Conservation (phyloP, 129 eudicot genomes). For the Lactuca sativa region DNA sequence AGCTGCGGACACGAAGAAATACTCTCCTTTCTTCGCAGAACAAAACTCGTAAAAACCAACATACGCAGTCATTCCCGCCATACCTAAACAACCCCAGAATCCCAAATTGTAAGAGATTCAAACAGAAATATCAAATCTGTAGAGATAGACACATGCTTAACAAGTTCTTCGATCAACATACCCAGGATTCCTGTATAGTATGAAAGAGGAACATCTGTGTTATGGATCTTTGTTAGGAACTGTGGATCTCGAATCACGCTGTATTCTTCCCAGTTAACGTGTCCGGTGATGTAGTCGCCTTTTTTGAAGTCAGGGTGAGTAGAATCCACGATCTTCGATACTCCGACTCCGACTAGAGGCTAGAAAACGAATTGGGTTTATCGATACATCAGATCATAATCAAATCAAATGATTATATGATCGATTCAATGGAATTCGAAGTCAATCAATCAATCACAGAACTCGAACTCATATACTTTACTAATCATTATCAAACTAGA, state of each 20-base stretch:
- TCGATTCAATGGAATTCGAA: too few relatives aligned
- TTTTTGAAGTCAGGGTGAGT: slow-evolving; percentile 26
- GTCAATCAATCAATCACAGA: background rate
- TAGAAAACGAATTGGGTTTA: background rate
- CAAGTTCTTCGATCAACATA: background rate
- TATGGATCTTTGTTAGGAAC: slow-evolving; percentile 24
- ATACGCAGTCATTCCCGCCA: slow-evolving; percentile 28
- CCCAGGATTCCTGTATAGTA: slow-evolving; percentile 42
- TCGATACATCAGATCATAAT: background rate
- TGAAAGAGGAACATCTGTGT: slow-evolving; percentile 37
- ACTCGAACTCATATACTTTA: background rate
- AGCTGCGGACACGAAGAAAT: slow-evolving; percentile 27
- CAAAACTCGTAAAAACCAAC: slow-evolving; percentile 25
- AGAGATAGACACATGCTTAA: background rate
- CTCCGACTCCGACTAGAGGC: slow-evolving; percentile 31
- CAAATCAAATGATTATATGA: background rate
- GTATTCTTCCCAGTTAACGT: slow-evolving; percentile 41
- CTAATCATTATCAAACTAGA: background rate
- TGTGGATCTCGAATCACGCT: slow-evolving; percentile 19
- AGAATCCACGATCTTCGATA: slow-evolving; percentile 34
- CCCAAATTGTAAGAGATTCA: background rate
- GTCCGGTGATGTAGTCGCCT: slow-evolving; percentile 37
- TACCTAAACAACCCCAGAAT: slow-evolving; percentile 10
- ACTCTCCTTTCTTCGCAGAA: slow-evolving; percentile 21
- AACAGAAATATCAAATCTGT: background rate